Base-by-base conservation (phyloP, 805 yeast genomes). In the Metschnikowia picachoensis region DNA sequence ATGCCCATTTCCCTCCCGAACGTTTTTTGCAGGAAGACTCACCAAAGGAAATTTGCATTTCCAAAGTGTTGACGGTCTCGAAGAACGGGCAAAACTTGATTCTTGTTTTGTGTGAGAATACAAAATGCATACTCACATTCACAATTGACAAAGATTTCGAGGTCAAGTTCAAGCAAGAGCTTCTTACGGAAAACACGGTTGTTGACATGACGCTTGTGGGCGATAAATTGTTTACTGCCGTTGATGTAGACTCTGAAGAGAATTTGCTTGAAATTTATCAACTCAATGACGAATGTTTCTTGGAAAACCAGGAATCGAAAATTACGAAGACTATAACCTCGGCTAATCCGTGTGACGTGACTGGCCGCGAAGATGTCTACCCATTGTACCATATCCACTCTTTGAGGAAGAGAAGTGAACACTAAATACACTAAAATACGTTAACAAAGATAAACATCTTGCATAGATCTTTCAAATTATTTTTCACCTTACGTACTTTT, bases 361-460 rank as follows among this genome's bases (percentile, higher is more conserved):
- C 59, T 4, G 55, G 65, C 9, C 64, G 67, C 15, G 60, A 62
- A 2, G 76, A 70, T 20, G 58, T 76, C 41, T 73, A 73, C 43
- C 78, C 82, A 14, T 69, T 82, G 56, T 79, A 78, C 57, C 65
- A 70, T 44, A 62, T 74, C 39, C 69, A 72, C 47, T 61, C 75
- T 15, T 71, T 82, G 58, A 74, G 85, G 55, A 82, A 82, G 62
- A 77, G 83, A 59, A 83, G 84, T 39, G 86, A 81, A 58, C 83
- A 81, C 60, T 81, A 62, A 61, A 14, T 32, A n/a, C 7, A 8
- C 6, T 3, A 1, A 30, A 11, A 14, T 33, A 14, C 25, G 25
- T 7, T 20, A 33, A 33, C 9, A 11, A 32, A 14, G 11, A 14
- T 17, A 12, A 15, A 14, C 37, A 14, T 7, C 20, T 8, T 14